These are phyloP conservation scores for Sclerotinia glacialis DNA, from an alignment of 2,329 filamentous ascomycete genomes.

Conservation along the genomic window DNA sequence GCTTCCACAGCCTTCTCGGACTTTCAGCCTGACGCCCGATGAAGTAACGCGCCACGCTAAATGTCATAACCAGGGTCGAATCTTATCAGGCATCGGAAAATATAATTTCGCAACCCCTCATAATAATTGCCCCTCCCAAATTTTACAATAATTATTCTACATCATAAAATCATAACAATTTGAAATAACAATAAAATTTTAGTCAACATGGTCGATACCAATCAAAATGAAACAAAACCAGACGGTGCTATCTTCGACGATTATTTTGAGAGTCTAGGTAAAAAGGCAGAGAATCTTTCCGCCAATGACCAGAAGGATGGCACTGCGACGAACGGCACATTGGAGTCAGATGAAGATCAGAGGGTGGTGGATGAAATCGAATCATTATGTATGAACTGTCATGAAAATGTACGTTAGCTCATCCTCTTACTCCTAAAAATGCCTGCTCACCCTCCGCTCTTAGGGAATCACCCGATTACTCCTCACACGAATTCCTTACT, in stretches of 20 bases:
- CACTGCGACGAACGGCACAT: conserved; percentile 31
- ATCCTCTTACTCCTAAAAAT: neutral
- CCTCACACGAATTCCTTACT: conserved; percentile 91
- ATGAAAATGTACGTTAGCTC: conserved; percentile 59
- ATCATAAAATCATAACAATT: neutral
- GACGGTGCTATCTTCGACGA: conserved; percentile 49
- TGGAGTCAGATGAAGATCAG: conserved; percentile 46
- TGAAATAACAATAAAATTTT: neutral
- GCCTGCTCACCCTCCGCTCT: neutral
- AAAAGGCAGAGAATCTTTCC: conserved; percentile 55
- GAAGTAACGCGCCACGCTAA: conserved; percentile 18
- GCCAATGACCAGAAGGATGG: conserved; percentile 35
- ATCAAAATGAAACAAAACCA: conserved; percentile 42
- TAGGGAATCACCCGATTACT: conserved; percentile 83
- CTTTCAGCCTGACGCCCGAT: conserved; percentile 28
- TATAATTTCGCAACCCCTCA: conserved; percentile 20
- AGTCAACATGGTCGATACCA: conserved; percentile 45
- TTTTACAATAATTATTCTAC: conserved; percentile 25
- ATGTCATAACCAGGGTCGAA: conserved; percentile 1
- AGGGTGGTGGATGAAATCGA: conserved; percentile 67
- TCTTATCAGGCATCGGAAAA: conserved; percentile 30
- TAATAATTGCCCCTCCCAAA: conserved; percentile 28
- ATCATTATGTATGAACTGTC: conserved; percentile 84
- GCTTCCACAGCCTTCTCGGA: conserved; percentile 18
- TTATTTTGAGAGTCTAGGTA: conserved; percentile 62